Evolutionary conservation across 108 stramenopile species (phyloP).

Genomic region (Conticribra weissflogii): DNA sequence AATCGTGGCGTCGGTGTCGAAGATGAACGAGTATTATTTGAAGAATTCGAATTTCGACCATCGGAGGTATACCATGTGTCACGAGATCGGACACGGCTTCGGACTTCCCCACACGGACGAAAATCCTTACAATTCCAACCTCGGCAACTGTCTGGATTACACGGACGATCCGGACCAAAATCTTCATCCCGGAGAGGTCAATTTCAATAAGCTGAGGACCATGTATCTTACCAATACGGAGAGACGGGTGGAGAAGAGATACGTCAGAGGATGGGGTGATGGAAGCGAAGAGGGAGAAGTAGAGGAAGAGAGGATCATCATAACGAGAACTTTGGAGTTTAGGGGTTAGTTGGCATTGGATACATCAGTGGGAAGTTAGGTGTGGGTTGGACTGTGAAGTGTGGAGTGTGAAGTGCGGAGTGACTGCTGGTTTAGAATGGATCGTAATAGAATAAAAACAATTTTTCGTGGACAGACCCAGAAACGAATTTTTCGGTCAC

Average conservation of each 20-base stretch:
- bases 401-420: too few species aligned
- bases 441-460: too few species aligned
- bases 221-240: constrained; percentile 65
- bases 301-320: not conserved
- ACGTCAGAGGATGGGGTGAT: not conserved
- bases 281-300: not conserved
- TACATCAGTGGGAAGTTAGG: too few species aligned
- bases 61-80: constrained; percentile 41
- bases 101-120: constrained; percentile 87
- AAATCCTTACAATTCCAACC: constrained; percentile 63
- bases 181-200: constrained; percentile 57
- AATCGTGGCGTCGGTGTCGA: constrained; percentile 63
- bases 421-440: too few species aligned
- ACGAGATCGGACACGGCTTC: constrained; percentile 63
- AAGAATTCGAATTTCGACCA: constrained; percentile 56
- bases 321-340: not conserved
- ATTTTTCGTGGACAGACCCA: too few species aligned
- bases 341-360: too few species aligned
- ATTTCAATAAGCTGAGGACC: constrained; percentile 50
- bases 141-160: constrained; percentile 83
- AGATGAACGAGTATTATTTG: constrained; percentile 85
- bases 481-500: too few species aligned
- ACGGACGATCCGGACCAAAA: constrained; percentile 62
- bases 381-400: too few species aligned
- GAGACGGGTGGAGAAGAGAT: not conserved